A percentile compares a stretch with the other conserved stretches of the same genome.
These are phyloP conservation scores for Chrysochromulina parva DNA, from an alignment of 78 protist genomes.

Conservation along the genomic window DNA sequence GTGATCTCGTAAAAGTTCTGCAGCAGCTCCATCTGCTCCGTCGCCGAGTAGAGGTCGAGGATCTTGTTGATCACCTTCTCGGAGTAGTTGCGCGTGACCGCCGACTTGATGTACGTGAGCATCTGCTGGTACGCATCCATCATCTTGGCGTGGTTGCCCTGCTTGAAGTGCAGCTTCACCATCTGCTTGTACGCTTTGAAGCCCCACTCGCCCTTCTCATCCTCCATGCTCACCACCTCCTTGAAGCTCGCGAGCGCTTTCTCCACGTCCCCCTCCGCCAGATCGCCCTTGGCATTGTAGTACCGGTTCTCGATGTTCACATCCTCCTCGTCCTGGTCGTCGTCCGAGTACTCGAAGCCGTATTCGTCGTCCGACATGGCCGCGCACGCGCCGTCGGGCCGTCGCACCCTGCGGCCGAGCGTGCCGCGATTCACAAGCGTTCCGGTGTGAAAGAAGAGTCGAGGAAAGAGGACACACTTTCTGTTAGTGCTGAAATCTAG, in stretches of 20 bases:
- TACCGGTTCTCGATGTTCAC: conserved; percentile 58
- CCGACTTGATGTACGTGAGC: conserved; percentile 64
- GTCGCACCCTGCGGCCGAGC: no score
- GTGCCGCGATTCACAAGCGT: no score
- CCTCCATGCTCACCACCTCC: conserved; percentile 33
- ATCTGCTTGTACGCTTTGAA: conserved; percentile 74
- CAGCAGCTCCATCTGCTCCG: conserved; percentile 34
- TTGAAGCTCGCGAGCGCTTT: conserved; percentile 35
- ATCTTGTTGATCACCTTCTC: conserved; percentile 74
- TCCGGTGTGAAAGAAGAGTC: no score
- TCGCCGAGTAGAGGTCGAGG: conserved; percentile 63
- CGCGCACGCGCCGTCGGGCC: neutral
- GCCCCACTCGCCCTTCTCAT: conserved; percentile 50
- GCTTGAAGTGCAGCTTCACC: conserved; percentile 57
- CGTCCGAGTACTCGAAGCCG: conserved; percentile 47
- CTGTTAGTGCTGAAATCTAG: no score
- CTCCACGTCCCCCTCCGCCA: neutral
- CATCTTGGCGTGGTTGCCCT: conserved; percentile 12
- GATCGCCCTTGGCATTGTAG: conserved; percentile 35
- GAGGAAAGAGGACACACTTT: no score
- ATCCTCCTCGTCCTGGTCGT: conserved; percentile 41
- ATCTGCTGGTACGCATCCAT: conserved; percentile 36
- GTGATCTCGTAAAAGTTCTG: conserved; percentile 51
- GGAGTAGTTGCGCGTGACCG: conserved; percentile 72
- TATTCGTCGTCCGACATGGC: conserved; percentile 35